A percentile compares a stretch with the other conserved stretches of the same genome.
phyloP scores from a whole-genome alignment of 495 filamentous ascomycete species.

The Staphylotrichum tortipilum region DNA sequence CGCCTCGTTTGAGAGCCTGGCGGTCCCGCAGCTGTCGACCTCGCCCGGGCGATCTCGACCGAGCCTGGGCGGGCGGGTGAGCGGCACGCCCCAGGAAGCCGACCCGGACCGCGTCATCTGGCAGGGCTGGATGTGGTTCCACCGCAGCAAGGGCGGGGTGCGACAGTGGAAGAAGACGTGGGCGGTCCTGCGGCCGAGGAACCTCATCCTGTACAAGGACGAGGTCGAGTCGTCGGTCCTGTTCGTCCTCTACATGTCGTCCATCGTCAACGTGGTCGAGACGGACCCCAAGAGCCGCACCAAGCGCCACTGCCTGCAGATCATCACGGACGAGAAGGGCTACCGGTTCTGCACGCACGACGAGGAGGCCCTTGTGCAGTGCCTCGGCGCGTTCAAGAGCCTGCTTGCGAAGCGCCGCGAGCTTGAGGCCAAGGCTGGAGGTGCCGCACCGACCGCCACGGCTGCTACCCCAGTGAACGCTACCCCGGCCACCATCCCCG shows the following conservation, averaged over 20 bases:
- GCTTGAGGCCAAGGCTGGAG: conserved; percentile 36
- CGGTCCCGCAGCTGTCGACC: conserved; percentile 28
- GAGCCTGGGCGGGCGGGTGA: conserved; percentile 42
- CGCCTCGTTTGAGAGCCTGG: conserved; percentile 37
- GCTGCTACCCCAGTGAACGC: too few species aligned
- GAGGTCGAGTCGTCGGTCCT: conserved; percentile 82
- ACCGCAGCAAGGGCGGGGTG: conserved; percentile 79
- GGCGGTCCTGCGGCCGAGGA: conserved; percentile 82
- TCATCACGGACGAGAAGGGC: conserved; percentile 89
- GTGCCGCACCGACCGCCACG: too few species aligned
- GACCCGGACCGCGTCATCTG: conserved; percentile 72
- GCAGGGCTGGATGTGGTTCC: conserved; percentile 81
- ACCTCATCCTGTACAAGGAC: conserved; percentile 86
- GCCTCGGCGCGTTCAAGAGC: conserved; percentile 85
- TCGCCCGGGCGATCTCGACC: conserved; percentile 16
- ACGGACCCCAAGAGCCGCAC: conserved; percentile 79
- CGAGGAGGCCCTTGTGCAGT: conserved; percentile 76
- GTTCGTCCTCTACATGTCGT: conserved; percentile 69
- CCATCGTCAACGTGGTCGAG: conserved; percentile 85
- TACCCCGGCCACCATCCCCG: too few species aligned
- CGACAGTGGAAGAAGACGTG: conserved; percentile 92
- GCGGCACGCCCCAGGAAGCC: conserved; percentile 42
- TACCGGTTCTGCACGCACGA: conserved; percentile 77
- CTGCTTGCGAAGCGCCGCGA: conserved; percentile 63
- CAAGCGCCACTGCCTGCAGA: conserved; percentile 79